Evolutionary conservation across 2,329 filamentous ascomycete genomes (phyloP).

Genomic region (Chaetomium sp.): DNA sequence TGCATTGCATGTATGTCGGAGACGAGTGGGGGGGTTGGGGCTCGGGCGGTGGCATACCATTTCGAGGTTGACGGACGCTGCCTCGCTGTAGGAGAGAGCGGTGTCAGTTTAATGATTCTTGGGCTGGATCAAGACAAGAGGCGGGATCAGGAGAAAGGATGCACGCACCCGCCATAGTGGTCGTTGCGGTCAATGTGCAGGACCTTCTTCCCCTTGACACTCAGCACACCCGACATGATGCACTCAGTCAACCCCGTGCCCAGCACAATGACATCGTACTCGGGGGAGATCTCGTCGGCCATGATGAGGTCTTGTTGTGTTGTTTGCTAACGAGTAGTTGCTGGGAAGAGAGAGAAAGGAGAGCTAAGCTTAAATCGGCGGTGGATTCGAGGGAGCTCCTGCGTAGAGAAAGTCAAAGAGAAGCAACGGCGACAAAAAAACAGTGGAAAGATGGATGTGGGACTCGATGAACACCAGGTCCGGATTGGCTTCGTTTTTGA

Average conservation of each 20-base stretch:
- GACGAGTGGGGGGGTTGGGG: slow-evolving; percentile 4
- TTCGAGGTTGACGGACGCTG: slow-evolving; percentile 95
- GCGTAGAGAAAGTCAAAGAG: neutral
- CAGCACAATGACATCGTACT: slow-evolving; percentile 98
- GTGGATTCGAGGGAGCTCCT: slow-evolving; percentile 2
- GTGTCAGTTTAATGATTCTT: slow-evolving; percentile 28
- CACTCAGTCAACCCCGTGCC: slow-evolving; percentile 99
- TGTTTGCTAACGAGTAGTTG: slow-evolving; percentile 2
- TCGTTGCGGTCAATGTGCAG: slow-evolving; percentile 98
- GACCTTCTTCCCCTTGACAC: slow-evolving; percentile 98
- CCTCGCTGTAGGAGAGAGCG: slow-evolving; percentile 63
- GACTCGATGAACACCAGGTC: slow-evolving; percentile 26
- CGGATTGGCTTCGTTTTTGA: slow-evolving; percentile 21
- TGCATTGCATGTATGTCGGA: slow-evolving; percentile 21
- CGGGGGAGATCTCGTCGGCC: slow-evolving; percentile 90
- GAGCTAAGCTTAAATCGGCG: slow-evolving; percentile 13
- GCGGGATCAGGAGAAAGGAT: slow-evolving; percentile 20
- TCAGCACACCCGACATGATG: slow-evolving; percentile 95
- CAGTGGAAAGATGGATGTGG: slow-evolving; percentile 1
- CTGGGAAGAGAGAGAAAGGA: slow-evolving; percentile 2
- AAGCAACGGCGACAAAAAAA: slow-evolving; percentile 10
- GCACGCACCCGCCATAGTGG: slow-evolving; percentile 90
- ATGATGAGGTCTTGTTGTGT: slow-evolving; percentile 55
- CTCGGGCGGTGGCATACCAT: slow-evolving; percentile 58
- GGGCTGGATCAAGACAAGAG: neutral